phyloP scores from a whole-genome alignment of 768 basidiomycete species.

The Kwoniella bestiolae region DNA sequence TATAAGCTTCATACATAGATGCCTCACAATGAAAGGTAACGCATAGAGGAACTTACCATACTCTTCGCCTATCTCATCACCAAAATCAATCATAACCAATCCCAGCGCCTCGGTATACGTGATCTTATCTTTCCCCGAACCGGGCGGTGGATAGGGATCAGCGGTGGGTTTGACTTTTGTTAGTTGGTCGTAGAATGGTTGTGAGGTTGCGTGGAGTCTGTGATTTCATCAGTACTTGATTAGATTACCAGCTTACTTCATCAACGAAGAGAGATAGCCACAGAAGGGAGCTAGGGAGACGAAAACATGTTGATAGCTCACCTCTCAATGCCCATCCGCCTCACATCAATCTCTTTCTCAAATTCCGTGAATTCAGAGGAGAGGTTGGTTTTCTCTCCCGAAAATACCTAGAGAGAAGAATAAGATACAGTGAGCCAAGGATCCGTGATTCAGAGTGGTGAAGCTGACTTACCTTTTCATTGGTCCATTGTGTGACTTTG shows the following conservation, averaged over 20 bases:
- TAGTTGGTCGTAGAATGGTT: slow-evolving; percentile 71
- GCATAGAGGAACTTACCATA: slow-evolving; percentile 58
- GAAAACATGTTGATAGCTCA: slow-evolving; percentile 59
- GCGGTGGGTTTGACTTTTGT: slow-evolving; percentile 69
- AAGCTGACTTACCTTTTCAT: slow-evolving; percentile 42
- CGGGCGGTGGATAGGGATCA: slow-evolving; percentile 66
- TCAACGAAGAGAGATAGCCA: no score
- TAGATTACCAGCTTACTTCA: no score
- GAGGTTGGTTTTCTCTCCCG: slow-evolving; percentile 76
- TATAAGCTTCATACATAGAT: not conserved
- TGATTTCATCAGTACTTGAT: not conserved
- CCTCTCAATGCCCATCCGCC: slow-evolving; percentile 74
- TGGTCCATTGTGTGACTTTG: slow-evolving; percentile 54
- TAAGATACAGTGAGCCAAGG: not conserved
- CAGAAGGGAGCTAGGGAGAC: no score
- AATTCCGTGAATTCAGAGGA: slow-evolving; percentile 79
- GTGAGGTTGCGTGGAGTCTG: slow-evolving; percentile 74
- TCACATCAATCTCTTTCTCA: slow-evolving; percentile 80
- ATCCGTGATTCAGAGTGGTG: not conserved
- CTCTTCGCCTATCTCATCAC: slow-evolving; percentile 77
- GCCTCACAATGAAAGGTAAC: not conserved
- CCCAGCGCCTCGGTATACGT: slow-evolving; percentile 78
- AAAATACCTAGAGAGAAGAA: slow-evolving; percentile 65
- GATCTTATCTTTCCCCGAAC: slow-evolving; percentile 66
- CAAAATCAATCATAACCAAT: slow-evolving; percentile 82